Base-by-base conservation (phyloP, 2,329 filamentous ascomycete species). In the Cytospora piceicola region DNA sequence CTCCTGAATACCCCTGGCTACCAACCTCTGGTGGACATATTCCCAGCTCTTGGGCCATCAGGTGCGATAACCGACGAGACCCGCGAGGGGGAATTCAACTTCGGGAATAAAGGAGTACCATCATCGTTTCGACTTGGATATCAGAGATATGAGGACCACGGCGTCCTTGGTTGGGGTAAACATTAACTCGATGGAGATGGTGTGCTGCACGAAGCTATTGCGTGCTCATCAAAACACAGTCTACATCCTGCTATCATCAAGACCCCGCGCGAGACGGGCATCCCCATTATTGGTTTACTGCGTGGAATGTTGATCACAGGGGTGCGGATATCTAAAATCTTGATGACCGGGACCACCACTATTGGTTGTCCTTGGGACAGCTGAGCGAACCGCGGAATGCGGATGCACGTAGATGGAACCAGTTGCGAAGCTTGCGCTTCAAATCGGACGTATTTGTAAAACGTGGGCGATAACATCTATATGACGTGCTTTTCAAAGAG, bases 131-230 rank as follows among this genome's bases (percentile, higher is more conserved):
- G 20, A 6, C 20, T n/a, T 46, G n/a, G 20, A n/a, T n/a, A 9
- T 7, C 12, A 22, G 17, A 22, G 5, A 20, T 46, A 3, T 24
- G 46, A 49, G 20, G 11, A 14, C 9, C 9, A 24, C n/a, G n/a
- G 8, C 22, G 46, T 14, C n/a, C 2, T 24, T 49, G n/a, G n/a
- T 49, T 24, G n/a, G n/a, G 46, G 15, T 22, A 14, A 24, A 14
- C n/a, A 22, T 49, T n/a, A 42, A 42, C 6, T 49, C 46, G 2
- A 49, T 49, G 46, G 29, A 24, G 49, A 56, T 54, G 54, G 29
- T 66, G 61, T 61, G 65, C 70, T 68, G 61, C 66, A 65, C 58
- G 61, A 67, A 32, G 22, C 65, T 34, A 63, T 61, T 58, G 49
- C 49, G 64, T 60, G 54, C 62, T 49, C 27, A 42, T 61, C 65